A percentile compares a stretch with the other conserved stretches of the same genome.
Conservation (phyloP, 176 grass and related monocot genomes). For the Stipa capillata region DNA sequence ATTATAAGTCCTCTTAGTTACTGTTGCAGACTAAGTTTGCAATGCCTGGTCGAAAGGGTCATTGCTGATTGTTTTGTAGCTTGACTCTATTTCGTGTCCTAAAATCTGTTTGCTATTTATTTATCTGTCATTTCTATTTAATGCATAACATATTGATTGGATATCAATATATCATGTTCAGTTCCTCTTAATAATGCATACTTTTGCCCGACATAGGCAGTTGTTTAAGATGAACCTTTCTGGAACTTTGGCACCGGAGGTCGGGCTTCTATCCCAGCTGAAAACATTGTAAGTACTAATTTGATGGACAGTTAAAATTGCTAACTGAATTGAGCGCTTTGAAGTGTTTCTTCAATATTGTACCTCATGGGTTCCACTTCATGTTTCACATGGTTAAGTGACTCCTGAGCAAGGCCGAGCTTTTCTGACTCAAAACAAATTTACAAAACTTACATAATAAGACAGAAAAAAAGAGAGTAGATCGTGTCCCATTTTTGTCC, state of each 20-base stretch:
- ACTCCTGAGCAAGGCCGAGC: background rate
- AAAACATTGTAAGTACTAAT: slow-evolving; percentile 56
- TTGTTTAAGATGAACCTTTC: slow-evolving; percentile 77
- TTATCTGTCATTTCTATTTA: background rate
- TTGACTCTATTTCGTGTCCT: background rate
- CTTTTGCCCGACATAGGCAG: slow-evolving; percentile 38
- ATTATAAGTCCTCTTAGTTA: background rate
- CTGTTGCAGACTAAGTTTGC: background rate
- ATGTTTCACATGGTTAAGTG: background rate
- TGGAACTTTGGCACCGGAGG: slow-evolving; percentile 73
- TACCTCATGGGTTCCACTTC: background rate
- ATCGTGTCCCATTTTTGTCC: background rate
- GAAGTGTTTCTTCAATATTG: background rate
- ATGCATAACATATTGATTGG: background rate
- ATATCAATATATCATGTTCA: background rate
- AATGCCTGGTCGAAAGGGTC: background rate
- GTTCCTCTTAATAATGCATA: slow-evolving; percentile 9
- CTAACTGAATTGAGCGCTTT: background rate
- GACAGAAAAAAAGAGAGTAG: background rate
- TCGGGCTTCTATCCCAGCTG: slow-evolving; percentile 59
- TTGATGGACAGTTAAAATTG: background rate
- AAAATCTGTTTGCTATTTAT: background rate
- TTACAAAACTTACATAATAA: background rate
- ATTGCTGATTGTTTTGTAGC: background rate
- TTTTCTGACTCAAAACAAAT: background rate